A percentile compares a stretch with the other conserved stretches of the same genome.
Conservation (phyloP, 1,139 yeast species). For the Diutina neorugosa region DNA sequence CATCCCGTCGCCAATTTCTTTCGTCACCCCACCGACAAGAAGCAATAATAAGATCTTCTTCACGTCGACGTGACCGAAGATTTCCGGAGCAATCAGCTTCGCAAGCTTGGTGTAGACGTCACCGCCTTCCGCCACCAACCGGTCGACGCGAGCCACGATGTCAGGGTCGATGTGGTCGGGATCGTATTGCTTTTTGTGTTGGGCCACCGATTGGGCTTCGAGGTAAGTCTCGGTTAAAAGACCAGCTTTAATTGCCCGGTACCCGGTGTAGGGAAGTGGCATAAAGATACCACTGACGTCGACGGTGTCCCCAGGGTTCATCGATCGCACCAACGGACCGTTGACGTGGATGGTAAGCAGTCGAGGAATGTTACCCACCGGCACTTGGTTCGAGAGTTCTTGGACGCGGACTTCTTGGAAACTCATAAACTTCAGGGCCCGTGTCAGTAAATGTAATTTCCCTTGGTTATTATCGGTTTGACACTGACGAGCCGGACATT, state of each 20-base stretch:
- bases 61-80: constrained; percentile 87
- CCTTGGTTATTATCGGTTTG: constrained; percentile 72
- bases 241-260: constrained; percentile 85
- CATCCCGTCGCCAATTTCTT: constrained; percentile 92
- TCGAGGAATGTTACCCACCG: constrained; percentile 96
- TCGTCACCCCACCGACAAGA: constrained; percentile 91
- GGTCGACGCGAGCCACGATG: constrained; percentile 41
- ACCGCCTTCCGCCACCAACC: constrained; percentile 44
- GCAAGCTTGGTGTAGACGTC: constrained; percentile 66
- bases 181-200: constrained; percentile 84
- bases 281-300: constrained; percentile 86
- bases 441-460: constrained; percentile 80
- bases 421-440: constrained; percentile 91
- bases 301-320: constrained; percentile 91
- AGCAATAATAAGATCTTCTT: constrained; percentile 79
- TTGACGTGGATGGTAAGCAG: constrained; percentile 72
- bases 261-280: constrained; percentile 95
- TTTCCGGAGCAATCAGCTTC: constrained; percentile 92
- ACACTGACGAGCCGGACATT: constrained; percentile 81
- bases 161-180: constrained; percentile 46
- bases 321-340: constrained; percentile 77
- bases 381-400: constrained; percentile 92
- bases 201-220: constrained; percentile 76
- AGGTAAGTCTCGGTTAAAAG: constrained; percentile 86
- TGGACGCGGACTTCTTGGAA: constrained; percentile 94